These are phyloP conservation scores for Coccinonectria pachysandricola DNA, from an alignment of 2,329 filamentous ascomycete genomes.

Conservation along the genomic window DNA sequence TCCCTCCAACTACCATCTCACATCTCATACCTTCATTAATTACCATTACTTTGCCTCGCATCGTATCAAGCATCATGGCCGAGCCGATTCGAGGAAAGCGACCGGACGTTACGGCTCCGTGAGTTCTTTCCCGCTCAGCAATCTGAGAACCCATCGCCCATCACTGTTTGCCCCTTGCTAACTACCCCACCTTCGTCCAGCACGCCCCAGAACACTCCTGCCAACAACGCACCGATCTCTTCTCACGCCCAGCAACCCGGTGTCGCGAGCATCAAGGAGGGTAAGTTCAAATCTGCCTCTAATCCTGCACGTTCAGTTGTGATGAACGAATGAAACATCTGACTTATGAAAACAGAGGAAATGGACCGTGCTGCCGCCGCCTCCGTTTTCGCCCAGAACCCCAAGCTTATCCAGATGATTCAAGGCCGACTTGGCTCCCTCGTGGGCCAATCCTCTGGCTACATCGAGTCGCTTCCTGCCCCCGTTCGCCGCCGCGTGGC, in stretches of 20 bases:
- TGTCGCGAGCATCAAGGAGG: conserved; percentile 93
- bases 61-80: conserved; percentile 39
- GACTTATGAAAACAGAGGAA: too few relatives aligned
- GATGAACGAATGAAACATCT: too few relatives aligned
- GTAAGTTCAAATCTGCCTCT: too few relatives aligned
- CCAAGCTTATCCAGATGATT: conserved; percentile 91
- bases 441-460: conserved; percentile 90
- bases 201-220: conserved; percentile 96
- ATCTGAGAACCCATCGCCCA: conserved; percentile 6
- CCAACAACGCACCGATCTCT: conserved; percentile 90
- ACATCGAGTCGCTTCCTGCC: conserved; percentile 88
- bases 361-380: conserved; percentile 79
- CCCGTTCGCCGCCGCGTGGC: conserved; percentile 87
- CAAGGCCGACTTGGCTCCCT: conserved; percentile 90
- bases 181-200: conserved; percentile 49
- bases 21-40: conserved; percentile 18
- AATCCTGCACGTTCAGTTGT: too few relatives aligned
- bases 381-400: conserved; percentile 91
- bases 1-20: conserved; percentile 20
- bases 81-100: conserved; percentile 56
- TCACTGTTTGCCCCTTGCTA: conserved; percentile 18
- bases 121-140: conserved; percentile 25
- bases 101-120: conserved; percentile 49
- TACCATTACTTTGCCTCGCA: conserved; percentile 16
- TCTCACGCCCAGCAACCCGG: conserved; percentile 94